Percentiles rank a stretch among this genome's conserved stretches.
phyloP scores from a whole-genome alignment of 345 rosid species.

The Salix exigua region DNA sequence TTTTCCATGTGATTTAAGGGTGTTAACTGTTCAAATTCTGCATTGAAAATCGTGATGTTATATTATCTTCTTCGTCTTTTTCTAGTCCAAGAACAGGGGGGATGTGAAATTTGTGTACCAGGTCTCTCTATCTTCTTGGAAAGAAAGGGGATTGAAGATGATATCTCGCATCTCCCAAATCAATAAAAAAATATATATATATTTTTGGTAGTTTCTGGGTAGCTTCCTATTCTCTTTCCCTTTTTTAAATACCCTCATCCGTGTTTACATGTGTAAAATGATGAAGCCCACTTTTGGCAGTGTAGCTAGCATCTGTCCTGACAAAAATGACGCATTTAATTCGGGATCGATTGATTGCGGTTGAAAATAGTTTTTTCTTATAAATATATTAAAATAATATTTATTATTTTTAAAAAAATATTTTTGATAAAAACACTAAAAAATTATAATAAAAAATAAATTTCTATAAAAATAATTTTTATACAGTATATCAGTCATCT shows the following conservation, averaged over 20 bases:
- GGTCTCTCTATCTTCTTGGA: background rate
- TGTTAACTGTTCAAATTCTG: background rate
- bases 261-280: background rate
- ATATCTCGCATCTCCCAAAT: background rate
- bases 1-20: background rate
- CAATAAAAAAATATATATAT: background rate
- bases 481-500: no score
- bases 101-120: background rate
- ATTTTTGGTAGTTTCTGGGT: constrained; percentile 9
- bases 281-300: background rate
- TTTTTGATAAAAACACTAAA: no score
- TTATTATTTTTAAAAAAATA: no score
- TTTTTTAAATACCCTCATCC: background rate
- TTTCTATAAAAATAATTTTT: no score
- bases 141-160: background rate
- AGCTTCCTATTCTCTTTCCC: background rate
- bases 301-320: background rate
- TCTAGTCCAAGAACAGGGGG: background rate
- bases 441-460: no score
- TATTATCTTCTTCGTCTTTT: background rate
- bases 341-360: no score
- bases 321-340: no score
- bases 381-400: no score
- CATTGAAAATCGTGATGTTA: background rate
- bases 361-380: no score